Evolutionary conservation across 257 asterid species (phyloP).

Genomic region (Scutellaria barbata): DNA sequence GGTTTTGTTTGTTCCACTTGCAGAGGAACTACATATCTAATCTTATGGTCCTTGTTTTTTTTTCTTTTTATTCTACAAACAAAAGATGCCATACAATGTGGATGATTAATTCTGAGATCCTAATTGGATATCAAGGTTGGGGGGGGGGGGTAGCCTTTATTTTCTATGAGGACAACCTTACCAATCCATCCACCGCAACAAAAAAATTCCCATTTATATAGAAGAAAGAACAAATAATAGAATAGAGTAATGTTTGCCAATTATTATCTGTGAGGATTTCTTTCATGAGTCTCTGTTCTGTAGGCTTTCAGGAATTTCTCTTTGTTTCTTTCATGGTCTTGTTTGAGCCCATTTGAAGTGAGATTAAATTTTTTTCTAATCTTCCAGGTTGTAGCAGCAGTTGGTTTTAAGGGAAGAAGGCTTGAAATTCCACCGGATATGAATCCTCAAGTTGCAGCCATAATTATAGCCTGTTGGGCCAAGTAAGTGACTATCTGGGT

Average conservation of each 20-base stretch:
- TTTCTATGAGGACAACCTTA: neutral
- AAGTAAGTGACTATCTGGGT: slow-evolving; percentile 57
- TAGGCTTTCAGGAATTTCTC: neutral
- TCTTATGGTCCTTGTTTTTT: neutral
- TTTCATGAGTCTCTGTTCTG: slow-evolving; percentile 4
- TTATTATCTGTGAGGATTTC: slow-evolving; percentile 3
- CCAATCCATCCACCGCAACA: slow-evolving; percentile 3
- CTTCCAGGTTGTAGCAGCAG: slow-evolving; percentile 89
- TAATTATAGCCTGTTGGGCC: slow-evolving; percentile 86
- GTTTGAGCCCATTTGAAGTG: slow-evolving; percentile 14
- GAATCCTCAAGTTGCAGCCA: slow-evolving; percentile 74
- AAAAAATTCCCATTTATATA: neutral
- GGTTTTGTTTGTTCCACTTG: slow-evolving; percentile 6
- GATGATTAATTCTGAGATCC: neutral
- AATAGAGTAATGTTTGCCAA: slow-evolving; percentile 25
- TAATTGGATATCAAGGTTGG: slow-evolving; percentile 4
- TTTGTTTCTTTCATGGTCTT: slow-evolving; percentile 23
- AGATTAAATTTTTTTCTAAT: slow-evolving; percentile 27
- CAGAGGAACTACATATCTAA: neutral
- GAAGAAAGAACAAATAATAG: neutral
- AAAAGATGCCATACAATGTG: neutral
- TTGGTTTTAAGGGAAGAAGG: slow-evolving; percentile 76
- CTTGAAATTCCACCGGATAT: slow-evolving; percentile 74
- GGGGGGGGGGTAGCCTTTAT: neutral
- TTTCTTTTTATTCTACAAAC: neutral